Evolutionary conservation across 2,329 filamentous ascomycete genomes (phyloP), one percentile per base, ranked within the genome.

Genomic region (Verticillium isaacii): DNA sequence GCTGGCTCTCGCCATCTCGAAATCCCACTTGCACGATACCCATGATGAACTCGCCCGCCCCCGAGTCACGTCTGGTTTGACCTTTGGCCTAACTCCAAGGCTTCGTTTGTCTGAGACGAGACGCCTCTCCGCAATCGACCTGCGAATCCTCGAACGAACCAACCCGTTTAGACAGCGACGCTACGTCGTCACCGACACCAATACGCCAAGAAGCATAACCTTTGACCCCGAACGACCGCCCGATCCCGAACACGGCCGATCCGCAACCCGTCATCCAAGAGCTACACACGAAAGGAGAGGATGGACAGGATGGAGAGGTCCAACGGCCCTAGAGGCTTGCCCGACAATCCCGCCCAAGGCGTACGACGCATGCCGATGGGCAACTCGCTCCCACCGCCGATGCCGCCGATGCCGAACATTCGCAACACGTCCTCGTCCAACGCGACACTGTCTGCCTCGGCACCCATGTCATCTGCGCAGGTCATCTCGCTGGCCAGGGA

Each of bases 401-500:
- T 78, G 41, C 78, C 78, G 19, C 80, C 82, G 32, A 80, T 82
- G 58, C 78, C 81, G 39, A 76, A 69, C 57, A 68, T 82, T 60
- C 79, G 82, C 71, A 77, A 80, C 74, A 52, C 45, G 11, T 75
- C 79, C 61, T 72, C 80, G 45, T 78, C 78, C 15, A 76, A 74
- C 65, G 77, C 79, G 34, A 80, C 77, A 15, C 73, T 87, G 56
- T 80, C 83, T 14, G 74, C 81, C 17, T 77, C 77, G n/a, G 73
- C 75, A 15, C 79, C 83, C 60, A 80, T 88, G 70, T 83, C 87
- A 19, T 77, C 87, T 45, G 78, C 78, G 54, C 86, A 91, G 72
- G 86, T 91, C 65, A 85, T 91, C 59, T 79, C 79, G 61, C 80
- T 90, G 57, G 87, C 86, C 39, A 83, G 83, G 67, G 85, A 89